Conservation (phyloP, 176 grass and related monocot species). For the Typha latifolia region DNA sequence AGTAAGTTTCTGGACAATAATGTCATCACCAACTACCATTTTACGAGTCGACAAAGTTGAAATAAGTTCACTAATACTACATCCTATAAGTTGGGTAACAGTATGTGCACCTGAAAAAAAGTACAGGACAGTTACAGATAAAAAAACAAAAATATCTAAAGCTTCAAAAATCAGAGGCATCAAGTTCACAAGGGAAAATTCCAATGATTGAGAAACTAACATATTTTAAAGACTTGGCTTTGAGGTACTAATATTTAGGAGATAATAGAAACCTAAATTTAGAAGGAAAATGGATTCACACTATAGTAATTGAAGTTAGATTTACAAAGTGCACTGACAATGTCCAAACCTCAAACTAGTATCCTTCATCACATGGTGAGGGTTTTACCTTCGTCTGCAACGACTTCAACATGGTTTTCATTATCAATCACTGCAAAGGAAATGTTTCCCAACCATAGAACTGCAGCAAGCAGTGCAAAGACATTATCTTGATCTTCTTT, state of each 20-base stretch:
- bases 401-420: conserved; percentile 91
- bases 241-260: too few species aligned
- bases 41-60: conserved; percentile 75
- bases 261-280: too few species aligned
- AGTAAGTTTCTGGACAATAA: conserved; percentile 95
- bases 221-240: too few species aligned
- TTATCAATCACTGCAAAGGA: conserved; percentile 88
- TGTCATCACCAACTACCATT: conserved; percentile 92
- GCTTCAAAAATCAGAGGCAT: neutral
- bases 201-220: too few species aligned
- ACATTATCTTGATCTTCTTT: conserved; percentile 89
- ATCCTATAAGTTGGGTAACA: conserved; percentile 80
- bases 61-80: conserved; percentile 69
- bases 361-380: too few species aligned
- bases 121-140: neutral
- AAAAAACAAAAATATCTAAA: neutral
- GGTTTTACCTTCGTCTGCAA: conserved; percentile 76
- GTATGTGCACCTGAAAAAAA: conserved; percentile 67
- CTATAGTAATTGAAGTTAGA: too few species aligned
- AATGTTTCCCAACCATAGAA: conserved; percentile 90
- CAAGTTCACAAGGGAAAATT: neutral
- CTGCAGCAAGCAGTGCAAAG: conserved; percentile 73
- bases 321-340: too few species aligned
- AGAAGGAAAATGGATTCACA: too few species aligned
- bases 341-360: too few species aligned